Evolutionary conservation across 352 stramenopile species (phyloP).

Genomic region (Pythium volutum): DNA sequence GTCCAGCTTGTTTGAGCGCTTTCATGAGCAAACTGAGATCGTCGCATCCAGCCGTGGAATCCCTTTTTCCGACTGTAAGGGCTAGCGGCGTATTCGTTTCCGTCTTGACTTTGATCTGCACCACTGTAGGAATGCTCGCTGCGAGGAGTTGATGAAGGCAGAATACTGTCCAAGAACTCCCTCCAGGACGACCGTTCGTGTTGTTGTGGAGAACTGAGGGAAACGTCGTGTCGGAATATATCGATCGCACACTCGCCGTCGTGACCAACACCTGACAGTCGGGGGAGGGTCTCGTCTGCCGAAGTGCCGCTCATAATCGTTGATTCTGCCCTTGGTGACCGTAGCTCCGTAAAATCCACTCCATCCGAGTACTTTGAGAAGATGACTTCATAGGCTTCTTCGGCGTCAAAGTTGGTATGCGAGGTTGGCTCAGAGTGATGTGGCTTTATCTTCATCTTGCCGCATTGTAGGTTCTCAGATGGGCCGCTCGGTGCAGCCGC

Average conservation of each 20-base stretch:
- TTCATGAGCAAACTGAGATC: conserved; percentile 52
- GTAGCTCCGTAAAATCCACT: conserved; percentile 58
- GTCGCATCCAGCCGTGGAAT: conserved; percentile 48
- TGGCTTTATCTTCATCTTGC: not conserved
- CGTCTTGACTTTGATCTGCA: not conserved
- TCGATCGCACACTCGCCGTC: not conserved
- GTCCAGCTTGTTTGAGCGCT: conserved; percentile 59
- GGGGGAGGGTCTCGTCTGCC: not conserved
- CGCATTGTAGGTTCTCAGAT: not conserved
- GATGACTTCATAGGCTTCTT: conserved; percentile 48
- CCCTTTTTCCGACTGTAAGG: conserved; percentile 37
- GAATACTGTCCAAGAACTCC: conserved; percentile 7
- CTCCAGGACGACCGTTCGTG: not conserved
- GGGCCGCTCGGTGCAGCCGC: not conserved
- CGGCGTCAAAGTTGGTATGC: conserved; percentile 21
- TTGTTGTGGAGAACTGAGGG: too few species aligned
- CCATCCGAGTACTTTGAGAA: conserved; percentile 46
- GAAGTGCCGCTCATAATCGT: not conserved
- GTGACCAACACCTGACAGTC: not conserved
- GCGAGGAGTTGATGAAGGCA: not conserved
- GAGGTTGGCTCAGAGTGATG: not conserved
- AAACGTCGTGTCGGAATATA: not conserved
- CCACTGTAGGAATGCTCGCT: not conserved
- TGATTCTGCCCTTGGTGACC: conserved; percentile 27
- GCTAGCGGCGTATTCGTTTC: not conserved